Evolutionary conservation across 2,329 filamentous ascomycete genomes (phyloP).

Genomic region (Mycosphaerella sp.): DNA sequence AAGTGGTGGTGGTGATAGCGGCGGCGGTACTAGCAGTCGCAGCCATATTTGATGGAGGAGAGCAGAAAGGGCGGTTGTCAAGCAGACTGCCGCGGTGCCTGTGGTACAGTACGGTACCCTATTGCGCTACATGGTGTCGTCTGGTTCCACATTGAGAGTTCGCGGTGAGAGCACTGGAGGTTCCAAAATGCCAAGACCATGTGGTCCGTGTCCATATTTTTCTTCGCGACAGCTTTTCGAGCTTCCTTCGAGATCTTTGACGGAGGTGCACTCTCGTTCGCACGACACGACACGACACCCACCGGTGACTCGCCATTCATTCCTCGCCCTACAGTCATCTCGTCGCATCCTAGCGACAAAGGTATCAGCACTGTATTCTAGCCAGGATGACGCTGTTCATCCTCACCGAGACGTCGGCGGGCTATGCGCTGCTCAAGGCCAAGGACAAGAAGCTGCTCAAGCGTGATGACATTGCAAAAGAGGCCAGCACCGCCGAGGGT

Average conservation of each 20-base stretch:
- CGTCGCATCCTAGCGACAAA: conserved; percentile 16
- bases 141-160: not conserved
- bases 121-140: conserved; percentile 1
- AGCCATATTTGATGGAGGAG: conserved; percentile 13
- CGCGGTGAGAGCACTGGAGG: not conserved
- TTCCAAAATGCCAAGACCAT: not conserved
- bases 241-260: not conserved
- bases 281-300: not conserved
- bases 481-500: conserved; percentile 73
- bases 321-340: conserved; percentile 1
- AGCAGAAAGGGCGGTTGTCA: not conserved
- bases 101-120: not conserved
- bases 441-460: conserved; percentile 98
- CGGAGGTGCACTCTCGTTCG: not conserved
- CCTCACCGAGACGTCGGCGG: conserved; percentile 88
- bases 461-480: conserved; percentile 68
- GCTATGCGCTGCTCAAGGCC: conserved; percentile 97
- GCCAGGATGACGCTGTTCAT: conserved; percentile 58
- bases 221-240: not conserved
- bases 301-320: conserved; percentile 4
- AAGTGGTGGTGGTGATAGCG: conserved; percentile 4
- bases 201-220: not conserved
- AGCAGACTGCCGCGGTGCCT: not conserved
- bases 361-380: not conserved
- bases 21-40: conserved; percentile 1